Evolutionary conservation across 441 rosid genomes (phyloP).

Genomic region (Macaranga tanarius): DNA sequence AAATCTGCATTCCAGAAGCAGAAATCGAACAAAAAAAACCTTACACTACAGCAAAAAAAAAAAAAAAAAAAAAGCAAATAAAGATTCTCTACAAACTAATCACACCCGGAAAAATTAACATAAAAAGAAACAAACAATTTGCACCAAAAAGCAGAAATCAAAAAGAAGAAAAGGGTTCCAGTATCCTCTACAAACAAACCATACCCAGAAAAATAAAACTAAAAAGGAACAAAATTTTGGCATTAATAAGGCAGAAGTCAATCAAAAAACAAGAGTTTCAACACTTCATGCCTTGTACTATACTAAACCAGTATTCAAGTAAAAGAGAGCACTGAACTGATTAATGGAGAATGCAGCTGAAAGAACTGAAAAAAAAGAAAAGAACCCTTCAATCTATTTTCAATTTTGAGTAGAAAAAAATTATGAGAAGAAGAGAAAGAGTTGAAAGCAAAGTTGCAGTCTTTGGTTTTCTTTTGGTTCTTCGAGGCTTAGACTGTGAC

Average conservation of each 20-base stretch:
- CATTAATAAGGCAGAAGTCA: not conserved
- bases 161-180: not conserved
- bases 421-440: not conserved
- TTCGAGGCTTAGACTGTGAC: not conserved
- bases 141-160: too few relatives aligned
- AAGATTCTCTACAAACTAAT: not conserved
- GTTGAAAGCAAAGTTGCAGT: not conserved
- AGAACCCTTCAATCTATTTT: not conserved
- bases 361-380: not conserved
- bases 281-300: not conserved
- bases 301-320: not conserved
- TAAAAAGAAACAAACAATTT: too few relatives aligned
- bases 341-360: not conserved
- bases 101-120: not conserved
- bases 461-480: not conserved
- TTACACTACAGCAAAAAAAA: not conserved
- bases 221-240: not conserved
- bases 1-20: not conserved
- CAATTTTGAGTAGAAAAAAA: not conserved
- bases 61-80: too few relatives aligned
- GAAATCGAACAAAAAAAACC: not conserved
- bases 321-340: not conserved
- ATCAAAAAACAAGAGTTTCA: not conserved
- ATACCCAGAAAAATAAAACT: not conserved
- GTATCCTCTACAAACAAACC: too few relatives aligned